These are phyloP conservation scores for Metarhizium brunneum DNA, from an alignment of 2,329 filamentous ascomycete genomes.

Conservation along the genomic window DNA sequence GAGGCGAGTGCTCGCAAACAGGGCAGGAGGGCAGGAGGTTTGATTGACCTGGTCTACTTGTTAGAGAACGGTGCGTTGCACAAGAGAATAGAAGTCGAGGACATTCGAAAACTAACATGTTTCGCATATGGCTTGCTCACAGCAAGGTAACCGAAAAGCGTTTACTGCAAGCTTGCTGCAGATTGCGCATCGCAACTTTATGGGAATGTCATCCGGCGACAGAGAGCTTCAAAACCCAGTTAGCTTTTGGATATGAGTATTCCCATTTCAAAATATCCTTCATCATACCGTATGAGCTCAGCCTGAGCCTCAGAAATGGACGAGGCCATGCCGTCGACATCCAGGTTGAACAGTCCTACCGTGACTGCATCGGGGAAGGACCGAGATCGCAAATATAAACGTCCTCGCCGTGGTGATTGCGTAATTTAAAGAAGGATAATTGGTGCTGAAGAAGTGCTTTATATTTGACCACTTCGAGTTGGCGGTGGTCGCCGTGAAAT, in stretches of 20 bases:
- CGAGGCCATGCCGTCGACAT: conserved; percentile 23
- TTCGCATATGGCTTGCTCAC: conserved; percentile 90
- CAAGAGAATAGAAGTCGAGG: too few relatives aligned
- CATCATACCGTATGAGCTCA: conserved; percentile 46
- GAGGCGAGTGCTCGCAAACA: conserved; percentile 83
- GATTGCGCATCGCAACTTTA: conserved; percentile 88
- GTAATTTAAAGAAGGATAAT: not conserved
- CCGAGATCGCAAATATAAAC: not conserved
- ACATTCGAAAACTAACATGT: conserved; percentile 46
- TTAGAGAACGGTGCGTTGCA: not conserved
- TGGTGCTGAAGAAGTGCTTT: not conserved
- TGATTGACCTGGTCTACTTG: conserved; percentile 52
- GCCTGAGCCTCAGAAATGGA: conserved; percentile 41
- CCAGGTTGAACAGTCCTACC: conserved; percentile 7
- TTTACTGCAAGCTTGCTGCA: conserved; percentile 89
- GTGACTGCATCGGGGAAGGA: conserved; percentile 7
- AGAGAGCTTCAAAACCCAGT: conserved; percentile 50
- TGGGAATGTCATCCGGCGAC: conserved; percentile 77
- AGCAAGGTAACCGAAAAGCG: conserved; percentile 85
- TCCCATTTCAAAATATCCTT: not conserved
- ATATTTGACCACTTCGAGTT: not conserved
- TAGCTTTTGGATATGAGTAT: not conserved
- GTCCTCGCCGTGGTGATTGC: not conserved
- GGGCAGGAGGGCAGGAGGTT: conserved; percentile 74
- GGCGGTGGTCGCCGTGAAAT: conserved; percentile 2